These are phyloP conservation scores for Xylariaceae sp. DNA, from an alignment of 2,329 filamentous ascomycete genomes.

Conservation along the genomic window DNA sequence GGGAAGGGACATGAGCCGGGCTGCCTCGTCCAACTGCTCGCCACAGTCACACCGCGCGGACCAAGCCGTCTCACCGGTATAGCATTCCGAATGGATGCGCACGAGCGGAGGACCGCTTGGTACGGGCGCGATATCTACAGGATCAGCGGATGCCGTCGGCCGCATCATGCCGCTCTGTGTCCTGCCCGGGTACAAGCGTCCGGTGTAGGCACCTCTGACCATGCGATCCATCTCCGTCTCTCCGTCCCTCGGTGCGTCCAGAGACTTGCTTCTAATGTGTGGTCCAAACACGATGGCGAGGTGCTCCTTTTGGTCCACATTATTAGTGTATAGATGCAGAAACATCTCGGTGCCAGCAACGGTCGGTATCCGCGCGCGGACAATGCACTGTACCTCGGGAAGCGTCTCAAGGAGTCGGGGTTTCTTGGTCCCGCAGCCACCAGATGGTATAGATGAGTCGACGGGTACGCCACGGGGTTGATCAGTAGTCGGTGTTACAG, in stretches of 20 bases:
- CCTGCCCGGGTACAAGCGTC: slow-evolving; percentile 83
- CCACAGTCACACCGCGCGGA: slow-evolving; percentile 97
- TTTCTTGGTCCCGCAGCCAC: slow-evolving; percentile 66
- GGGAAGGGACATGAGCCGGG: slow-evolving; percentile 84
- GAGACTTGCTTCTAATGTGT: slow-evolving; percentile 74
- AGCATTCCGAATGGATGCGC: slow-evolving; percentile 96
- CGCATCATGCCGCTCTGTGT: slow-evolving; percentile 71
- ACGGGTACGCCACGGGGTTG: slow-evolving; percentile 62
- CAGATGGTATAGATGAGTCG: slow-evolving; percentile 62
- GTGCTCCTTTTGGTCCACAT: slow-evolving; percentile 93
- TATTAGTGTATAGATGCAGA: slow-evolving; percentile 91
- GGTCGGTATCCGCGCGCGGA: slow-evolving; percentile 93
- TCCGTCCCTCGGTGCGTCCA: slow-evolving; percentile 74
- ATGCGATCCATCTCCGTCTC: slow-evolving; percentile 91
- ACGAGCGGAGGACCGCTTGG: slow-evolving; percentile 70
- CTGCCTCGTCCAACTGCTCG: slow-evolving; percentile 96
- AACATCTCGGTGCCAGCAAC: slow-evolving; percentile 95
- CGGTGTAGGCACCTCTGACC: slow-evolving; percentile 91
- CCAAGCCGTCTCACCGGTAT: slow-evolving; percentile 98
- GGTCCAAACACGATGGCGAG: slow-evolving; percentile 95
- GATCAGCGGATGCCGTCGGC: slow-evolving; percentile 37
- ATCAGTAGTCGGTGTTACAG: slow-evolving; percentile 55
- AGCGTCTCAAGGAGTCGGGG: slow-evolving; percentile 77
- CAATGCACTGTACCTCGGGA: slow-evolving; percentile 89
- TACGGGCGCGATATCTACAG: slow-evolving; percentile 16